These are phyloP conservation scores for Gloeopeniophorella convolvens DNA, from an alignment of 768 basidiomycete genomes.

Conservation along the genomic window DNA sequence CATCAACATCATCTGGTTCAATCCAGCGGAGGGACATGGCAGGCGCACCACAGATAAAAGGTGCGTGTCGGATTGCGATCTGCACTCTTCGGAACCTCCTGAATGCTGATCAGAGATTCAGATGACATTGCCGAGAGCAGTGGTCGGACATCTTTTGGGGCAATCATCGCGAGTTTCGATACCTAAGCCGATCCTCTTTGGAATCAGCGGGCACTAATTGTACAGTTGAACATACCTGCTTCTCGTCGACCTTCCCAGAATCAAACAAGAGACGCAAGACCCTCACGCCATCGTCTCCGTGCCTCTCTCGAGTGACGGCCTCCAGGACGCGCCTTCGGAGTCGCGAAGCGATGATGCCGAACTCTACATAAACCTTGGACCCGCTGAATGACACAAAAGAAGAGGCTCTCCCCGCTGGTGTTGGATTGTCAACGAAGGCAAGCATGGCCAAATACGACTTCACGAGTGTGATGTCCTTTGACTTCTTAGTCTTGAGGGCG, in stretches of 20 bases:
- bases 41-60: conserved; percentile 80
- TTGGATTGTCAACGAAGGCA: conserved; percentile 78
- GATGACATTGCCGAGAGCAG: conserved; percentile 72
- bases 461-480: conserved; percentile 46
- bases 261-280: conserved; percentile 73
- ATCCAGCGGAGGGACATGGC: not conserved
- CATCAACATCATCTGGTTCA: conserved; percentile 2
- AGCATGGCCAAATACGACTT: conserved; percentile 81
- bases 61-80: conserved; percentile 86
- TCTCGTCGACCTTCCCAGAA: conserved; percentile 90
- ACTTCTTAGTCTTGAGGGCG: conserved; percentile 47
- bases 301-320: conserved; percentile 71
- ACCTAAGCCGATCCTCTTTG: conserved; percentile 49
- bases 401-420: conserved; percentile 55
- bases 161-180: conserved; percentile 89
- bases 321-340: conserved; percentile 70
- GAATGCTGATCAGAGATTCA: conserved; percentile 80
- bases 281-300: conserved; percentile 77
- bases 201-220: conserved; percentile 1
- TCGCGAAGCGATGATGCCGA: conserved; percentile 60
- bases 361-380: conserved; percentile 76
- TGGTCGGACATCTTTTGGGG: conserved; percentile 79
- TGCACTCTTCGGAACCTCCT: conserved; percentile 87
- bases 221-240: conserved; percentile 51
- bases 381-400: conserved; percentile 59